Evolutionary conservation across 768 basidiomycete species (phyloP), one percentile per base, ranked within the genome.

Genomic region (Psilocybe subaeruginosa): DNA sequence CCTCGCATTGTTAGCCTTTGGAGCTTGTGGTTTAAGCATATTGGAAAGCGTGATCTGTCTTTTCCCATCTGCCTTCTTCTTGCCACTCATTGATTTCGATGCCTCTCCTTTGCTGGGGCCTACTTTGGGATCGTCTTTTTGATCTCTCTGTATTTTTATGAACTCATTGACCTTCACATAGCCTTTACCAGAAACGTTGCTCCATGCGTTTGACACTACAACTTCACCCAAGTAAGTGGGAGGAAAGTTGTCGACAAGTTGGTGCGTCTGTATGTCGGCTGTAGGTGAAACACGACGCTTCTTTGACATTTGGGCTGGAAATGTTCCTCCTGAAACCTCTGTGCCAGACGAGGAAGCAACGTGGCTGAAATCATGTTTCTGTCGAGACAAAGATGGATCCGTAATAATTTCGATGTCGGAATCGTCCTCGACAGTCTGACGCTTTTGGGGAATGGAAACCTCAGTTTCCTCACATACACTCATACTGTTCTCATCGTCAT

Each of bases 151-250:
- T 8, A 92, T 76, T 50, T 69, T 67, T 23, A 92, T 74, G 23
- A 78, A 69, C n/a, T 92, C 91, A n/a, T 84, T 83, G 19, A 75
- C 61, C 61, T 86, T 86, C 39, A 91, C 77, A 61, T 92, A 91
- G 3, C 88, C 88, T 66, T 81, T 85, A 1, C 91, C 91, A 52
- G 84, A 88, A 12, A 83, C 88, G 43, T 87, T 92, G 64, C 89
- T 91, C 90, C 90, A 93, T 8, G 90, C 91, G 67, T 90, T 88
- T 19, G 82, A 80, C 23, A 92, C 81, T 8, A 92, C 62, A 53
- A 92, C 78, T 52, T 87, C 88, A 9, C 91, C 91, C 29, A 93
- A 66, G 68, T 90, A 92, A 9, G 72, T 77, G 1, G 79, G 77
- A 11, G 60, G n/a, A 50, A 70, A 64, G 11, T 56, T 31, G 3